phyloP scores from a whole-genome alignment of 2,329 filamentous ascomycete genomes.

The Nemania abortiva region DNA sequence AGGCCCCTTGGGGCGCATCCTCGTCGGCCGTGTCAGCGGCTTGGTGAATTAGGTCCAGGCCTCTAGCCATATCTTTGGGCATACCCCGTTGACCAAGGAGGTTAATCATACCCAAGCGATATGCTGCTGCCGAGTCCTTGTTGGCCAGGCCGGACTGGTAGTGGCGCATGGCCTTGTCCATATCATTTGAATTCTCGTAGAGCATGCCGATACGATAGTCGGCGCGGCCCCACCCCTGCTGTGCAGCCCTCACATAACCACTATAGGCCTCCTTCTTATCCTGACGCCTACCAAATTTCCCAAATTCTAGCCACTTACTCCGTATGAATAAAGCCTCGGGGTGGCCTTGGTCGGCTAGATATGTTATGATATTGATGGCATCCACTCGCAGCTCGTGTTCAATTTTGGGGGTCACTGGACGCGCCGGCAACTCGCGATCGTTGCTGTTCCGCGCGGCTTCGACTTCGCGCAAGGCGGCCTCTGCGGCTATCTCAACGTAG shows the following conservation, averaged over 20 bases:
- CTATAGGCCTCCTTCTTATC: constrained; percentile 96
- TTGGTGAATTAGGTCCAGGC: constrained; percentile 83
- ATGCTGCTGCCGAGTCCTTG: constrained; percentile 86
- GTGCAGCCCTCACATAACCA: constrained; percentile 86
- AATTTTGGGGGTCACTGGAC: constrained; percentile 83
- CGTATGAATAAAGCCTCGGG: constrained; percentile 94
- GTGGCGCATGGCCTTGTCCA: constrained; percentile 89
- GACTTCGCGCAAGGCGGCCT: constrained; percentile 77
- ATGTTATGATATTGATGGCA: constrained; percentile 90
- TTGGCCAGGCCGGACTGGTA: constrained; percentile 84
- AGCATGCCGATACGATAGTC: constrained; percentile 99
- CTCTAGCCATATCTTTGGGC: constrained; percentile 80
- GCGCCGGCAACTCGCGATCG: constrained; percentile 58
- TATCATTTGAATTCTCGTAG: constrained; percentile 94
- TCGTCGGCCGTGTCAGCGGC: constrained; percentile 92
- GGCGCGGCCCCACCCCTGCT: constrained; percentile 86
- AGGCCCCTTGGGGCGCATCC: constrained; percentile 95
- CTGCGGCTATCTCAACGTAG: constrained; percentile 86
- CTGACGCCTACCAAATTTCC: constrained; percentile 88
- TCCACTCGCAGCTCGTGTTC: constrained; percentile 91
- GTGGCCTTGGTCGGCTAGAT: constrained; percentile 90
- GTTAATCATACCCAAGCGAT: constrained; percentile 97
- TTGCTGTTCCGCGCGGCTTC: constrained; percentile 51
- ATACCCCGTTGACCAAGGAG: constrained; percentile 94
- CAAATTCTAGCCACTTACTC: constrained; percentile 98